phyloP scores from a whole-genome alignment of 1,284 basidiomycete species.

The Phlebopus sp. region DNA sequence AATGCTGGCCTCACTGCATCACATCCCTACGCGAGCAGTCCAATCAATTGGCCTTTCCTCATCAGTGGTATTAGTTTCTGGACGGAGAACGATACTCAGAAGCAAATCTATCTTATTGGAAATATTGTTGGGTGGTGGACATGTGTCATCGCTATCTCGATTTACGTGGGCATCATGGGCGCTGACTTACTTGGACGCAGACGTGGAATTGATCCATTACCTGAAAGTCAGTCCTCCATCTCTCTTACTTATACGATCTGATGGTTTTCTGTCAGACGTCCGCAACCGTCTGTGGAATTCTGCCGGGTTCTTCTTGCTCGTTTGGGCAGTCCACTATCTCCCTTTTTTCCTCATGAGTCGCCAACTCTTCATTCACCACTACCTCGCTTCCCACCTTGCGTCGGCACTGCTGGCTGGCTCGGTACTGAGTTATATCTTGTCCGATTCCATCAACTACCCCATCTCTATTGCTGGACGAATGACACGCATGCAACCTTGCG shows the following conservation, averaged over 20 bases:
- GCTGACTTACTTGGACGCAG: slow-evolving; percentile 89
- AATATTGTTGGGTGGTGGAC: slow-evolving; percentile 97
- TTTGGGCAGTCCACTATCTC: slow-evolving; percentile 95
- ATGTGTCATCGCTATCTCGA: slow-evolving; percentile 78
- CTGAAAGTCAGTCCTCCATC: slow-evolving; percentile 64
- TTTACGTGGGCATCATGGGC: slow-evolving; percentile 86
- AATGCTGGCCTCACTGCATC: slow-evolving; percentile 93
- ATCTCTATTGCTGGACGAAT: slow-evolving; percentile 67
- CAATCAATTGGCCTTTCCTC: slow-evolving; percentile 98
- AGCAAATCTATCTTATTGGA: slow-evolving; percentile 96
- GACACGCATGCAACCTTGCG: slow-evolving; percentile 58
- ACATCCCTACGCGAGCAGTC: slow-evolving; percentile 93
- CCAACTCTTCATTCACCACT: slow-evolving; percentile 97
- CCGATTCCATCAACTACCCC: slow-evolving; percentile 92
- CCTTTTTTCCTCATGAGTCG: slow-evolving; percentile 99
- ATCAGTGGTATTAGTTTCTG: slow-evolving; percentile 97
- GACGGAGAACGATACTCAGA: slow-evolving; percentile 81
- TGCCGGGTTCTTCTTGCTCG: slow-evolving; percentile 89
- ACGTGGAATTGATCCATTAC: slow-evolving; percentile 82
- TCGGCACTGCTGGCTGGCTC: slow-evolving; percentile 90
- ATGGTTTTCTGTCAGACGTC: slow-evolving; percentile 51
- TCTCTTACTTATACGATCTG: slow-evolving; percentile 4
- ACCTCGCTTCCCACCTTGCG: slow-evolving; percentile 91
- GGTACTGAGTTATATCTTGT: slow-evolving; percentile 88
- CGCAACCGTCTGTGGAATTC: slow-evolving; percentile 94